Base-by-base conservation (phyloP, 805 yeast genomes). In the Wickerhamiella kurtzmanii region DNA sequence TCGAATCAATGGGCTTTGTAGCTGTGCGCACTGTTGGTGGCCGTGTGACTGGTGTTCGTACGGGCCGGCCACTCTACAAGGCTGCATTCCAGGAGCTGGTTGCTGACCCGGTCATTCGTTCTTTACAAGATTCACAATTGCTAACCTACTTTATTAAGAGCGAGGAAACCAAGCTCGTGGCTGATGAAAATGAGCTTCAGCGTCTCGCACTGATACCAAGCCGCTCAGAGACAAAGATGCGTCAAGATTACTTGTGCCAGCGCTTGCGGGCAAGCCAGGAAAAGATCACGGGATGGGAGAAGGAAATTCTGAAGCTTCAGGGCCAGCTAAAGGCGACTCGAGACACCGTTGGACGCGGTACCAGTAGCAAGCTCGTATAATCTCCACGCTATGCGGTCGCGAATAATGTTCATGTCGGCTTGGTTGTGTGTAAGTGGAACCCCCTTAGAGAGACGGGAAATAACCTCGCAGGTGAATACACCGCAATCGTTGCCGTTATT, bases 401-500 rank as follows among this genome's bases (percentile, higher is more conserved):
- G 69, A 48, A 89, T 67, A 2, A 62, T 60, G 4, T 68, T 68
- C 77, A 89, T 87, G 58, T 86, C 94, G 5, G 66, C 63, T 55
- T 82, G 88, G 5, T 75, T 60, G 55, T 77, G 89, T 5, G 63
- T 58, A 37, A 84, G 63, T 0, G 70, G 70, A 21, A 62, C 60
- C 3, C 69, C 73, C 35, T 75, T 65, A 0, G 88, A 65, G 38
- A 85, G 56, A 41, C 72, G 79, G 43, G 77, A 73, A 1, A 83
- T 84, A 42, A 79, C 80, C 47, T 87, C 76, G 62, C 96, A 82
- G 2, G 94, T 75, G 59, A 88, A 92, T 2, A 89, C 94, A 5
- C 98, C 98, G 67, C 98, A 92, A 63, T 92, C 98, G 54, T 61
- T 84, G 0, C 96, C 96, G 59, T 92, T 92, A 22, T 71, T 68